These are phyloP conservation scores for Mycena leptocephala DNA, from an alignment of 768 basidiomycete species.

Conservation along the genomic window DNA sequence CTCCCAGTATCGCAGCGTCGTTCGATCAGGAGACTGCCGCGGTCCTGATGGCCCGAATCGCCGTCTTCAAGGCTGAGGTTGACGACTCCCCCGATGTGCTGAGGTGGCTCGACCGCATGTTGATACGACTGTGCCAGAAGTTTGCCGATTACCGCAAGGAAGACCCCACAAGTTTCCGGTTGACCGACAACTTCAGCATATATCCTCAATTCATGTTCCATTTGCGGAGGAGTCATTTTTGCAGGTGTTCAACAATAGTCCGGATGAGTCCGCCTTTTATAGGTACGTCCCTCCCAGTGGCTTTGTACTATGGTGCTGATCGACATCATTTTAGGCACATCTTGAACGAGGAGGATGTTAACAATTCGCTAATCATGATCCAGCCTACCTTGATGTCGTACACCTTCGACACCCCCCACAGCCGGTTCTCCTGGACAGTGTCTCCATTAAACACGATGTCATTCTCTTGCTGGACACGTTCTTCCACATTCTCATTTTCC, in stretches of 20 bases:
- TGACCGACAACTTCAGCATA: conserved; percentile 97
- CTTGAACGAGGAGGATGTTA: conserved; percentile 97
- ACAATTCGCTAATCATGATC: conserved; percentile 99
- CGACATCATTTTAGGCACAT: conserved; percentile 77
- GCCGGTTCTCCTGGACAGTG: conserved; percentile 96
- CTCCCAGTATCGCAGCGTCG: conserved; percentile 91
- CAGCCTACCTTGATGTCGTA: conserved; percentile 99
- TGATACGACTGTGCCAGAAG: conserved; percentile 98
- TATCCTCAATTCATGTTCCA: conserved; percentile 99
- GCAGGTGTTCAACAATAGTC: conserved; percentile 99
- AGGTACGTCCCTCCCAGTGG: conserved; percentile 66
- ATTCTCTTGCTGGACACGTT: conserved; percentile 98
- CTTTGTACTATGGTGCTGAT: conserved; percentile 4
- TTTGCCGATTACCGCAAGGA: conserved; percentile 99
- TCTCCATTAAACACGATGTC: conserved; percentile 98
- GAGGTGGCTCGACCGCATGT: conserved; percentile 98
- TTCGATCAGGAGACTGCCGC: conserved; percentile 99
- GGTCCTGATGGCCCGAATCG: conserved; percentile 98
- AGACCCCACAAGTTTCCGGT: conserved; percentile 93
- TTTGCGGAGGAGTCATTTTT: conserved; percentile 96
- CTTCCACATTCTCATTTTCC: conserved; percentile 99
- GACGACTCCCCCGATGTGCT: conserved; percentile 98
- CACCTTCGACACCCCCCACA: conserved; percentile 93
- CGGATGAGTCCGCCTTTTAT: conserved; percentile 99
- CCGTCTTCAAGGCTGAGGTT: conserved; percentile 99